Percentiles rank a stretch among this genome's conserved stretches.
Conservation (phyloP, 2,329 filamentous ascomycete species). For the Dendryphion nanum region DNA sequence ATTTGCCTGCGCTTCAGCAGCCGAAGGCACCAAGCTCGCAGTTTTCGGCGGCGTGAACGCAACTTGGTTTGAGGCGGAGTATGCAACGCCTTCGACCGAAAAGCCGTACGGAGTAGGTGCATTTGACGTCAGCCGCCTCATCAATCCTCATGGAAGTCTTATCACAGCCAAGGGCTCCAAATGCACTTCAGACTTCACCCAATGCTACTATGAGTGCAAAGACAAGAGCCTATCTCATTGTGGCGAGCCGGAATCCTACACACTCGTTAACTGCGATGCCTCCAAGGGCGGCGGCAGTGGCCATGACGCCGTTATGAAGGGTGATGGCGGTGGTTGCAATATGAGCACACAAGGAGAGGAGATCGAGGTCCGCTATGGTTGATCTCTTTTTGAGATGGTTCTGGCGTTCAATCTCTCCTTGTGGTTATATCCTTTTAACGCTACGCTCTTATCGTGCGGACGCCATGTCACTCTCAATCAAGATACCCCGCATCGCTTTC, state of each 20-base stretch:
- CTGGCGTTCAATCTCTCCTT: neutral
- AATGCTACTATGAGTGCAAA: conserved; percentile 47
- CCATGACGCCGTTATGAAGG: conserved; percentile 25
- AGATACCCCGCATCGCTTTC: neutral
- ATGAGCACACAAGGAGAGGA: conserved; percentile 26
- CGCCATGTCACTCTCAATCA: no score
- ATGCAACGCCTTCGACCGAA: conserved; percentile 19
- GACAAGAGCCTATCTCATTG: neutral
- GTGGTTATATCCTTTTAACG: neutral
- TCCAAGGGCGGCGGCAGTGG: conserved; percentile 25
- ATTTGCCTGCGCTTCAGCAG: conserved; percentile 43
- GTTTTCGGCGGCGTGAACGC: conserved; percentile 42
- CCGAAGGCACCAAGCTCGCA: conserved; percentile 32
- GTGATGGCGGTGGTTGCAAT: conserved; percentile 31
- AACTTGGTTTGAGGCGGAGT: conserved; percentile 48
- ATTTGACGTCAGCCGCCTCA: conserved; percentile 45
- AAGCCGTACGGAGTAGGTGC: no score
- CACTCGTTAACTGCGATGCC: conserved; percentile 37
- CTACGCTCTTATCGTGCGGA: no score
- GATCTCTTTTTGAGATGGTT: neutral
- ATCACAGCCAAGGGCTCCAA: conserved; percentile 41
- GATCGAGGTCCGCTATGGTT: conserved; percentile 24
- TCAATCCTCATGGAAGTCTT: conserved; percentile 45
- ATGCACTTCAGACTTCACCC: conserved; percentile 43
- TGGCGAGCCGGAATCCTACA: conserved; percentile 31